A percentile compares a stretch with the other conserved stretches of the same genome.
These are phyloP conservation scores for Sanguinoderma infundibulare DNA, from an alignment of 1,284 basidiomycete species.

Conservation along the genomic window DNA sequence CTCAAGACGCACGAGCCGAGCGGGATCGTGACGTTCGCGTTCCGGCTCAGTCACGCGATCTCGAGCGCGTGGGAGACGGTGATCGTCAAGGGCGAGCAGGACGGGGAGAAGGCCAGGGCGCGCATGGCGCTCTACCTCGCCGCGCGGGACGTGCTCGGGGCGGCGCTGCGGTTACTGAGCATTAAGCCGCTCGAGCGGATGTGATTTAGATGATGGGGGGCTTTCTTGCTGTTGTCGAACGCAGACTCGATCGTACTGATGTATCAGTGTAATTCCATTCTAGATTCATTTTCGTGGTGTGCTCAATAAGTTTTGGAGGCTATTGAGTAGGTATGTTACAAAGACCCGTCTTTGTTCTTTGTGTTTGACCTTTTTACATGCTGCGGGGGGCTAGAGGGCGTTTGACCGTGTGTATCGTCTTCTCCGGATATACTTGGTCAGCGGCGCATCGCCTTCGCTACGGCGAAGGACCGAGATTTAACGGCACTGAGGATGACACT, in stretches of 20 bases:
- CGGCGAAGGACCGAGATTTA: too few relatives aligned
- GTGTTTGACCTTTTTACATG: too few relatives aligned
- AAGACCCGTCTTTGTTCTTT: background rate
- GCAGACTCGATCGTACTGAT: background rate
- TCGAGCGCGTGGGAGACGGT: conserved; percentile 86
- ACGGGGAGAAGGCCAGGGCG: conserved; percentile 65
- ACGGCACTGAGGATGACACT: background rate
- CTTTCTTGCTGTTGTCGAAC: background rate
- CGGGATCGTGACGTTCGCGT: conserved; percentile 83
- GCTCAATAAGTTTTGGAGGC: background rate
- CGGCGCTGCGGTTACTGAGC: conserved; percentile 88
- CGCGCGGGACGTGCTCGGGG: conserved; percentile 87
- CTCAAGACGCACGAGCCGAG: conserved; percentile 89
- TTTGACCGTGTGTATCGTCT: background rate
- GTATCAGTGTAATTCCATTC: background rate
- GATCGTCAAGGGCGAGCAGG: conserved; percentile 37
- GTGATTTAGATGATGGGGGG: conserved; percentile 44
- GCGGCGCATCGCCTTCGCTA: too few relatives aligned
- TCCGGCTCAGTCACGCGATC: conserved; percentile 81
- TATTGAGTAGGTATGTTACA: too few relatives aligned
- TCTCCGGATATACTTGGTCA: background rate
- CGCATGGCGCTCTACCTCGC: conserved; percentile 90
- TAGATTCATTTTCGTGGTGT: background rate
- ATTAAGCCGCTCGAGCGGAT: conserved; percentile 92
- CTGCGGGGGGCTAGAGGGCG: background rate